Base-by-base conservation (phyloP, 2,329 filamentous ascomycete species). In the Aotearoamyces nothofagi region DNA sequence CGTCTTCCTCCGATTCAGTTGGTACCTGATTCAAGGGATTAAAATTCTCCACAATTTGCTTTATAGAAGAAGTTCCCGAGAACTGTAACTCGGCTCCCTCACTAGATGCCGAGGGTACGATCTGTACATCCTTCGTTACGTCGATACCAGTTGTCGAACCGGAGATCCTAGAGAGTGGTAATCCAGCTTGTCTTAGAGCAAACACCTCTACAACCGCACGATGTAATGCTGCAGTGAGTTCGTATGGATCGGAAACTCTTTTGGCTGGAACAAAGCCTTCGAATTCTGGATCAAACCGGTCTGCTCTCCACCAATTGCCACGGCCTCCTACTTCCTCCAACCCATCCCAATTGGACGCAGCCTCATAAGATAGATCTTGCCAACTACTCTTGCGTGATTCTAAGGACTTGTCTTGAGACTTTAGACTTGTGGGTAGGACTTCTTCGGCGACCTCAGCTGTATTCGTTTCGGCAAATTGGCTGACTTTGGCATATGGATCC, bases 151-250 rank as follows among this genome's bases (percentile, higher is more conserved):
- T 29, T 15, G 24, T 29, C 4, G 35, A 26, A 5, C 33, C 35
- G 5, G 38, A 40, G 5, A 48, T 30, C 5, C 33, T 27, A 9
- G 29, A 28, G 11, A 45, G 26, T 15, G 43, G 36, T 37, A 50
- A 55, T 25, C 54, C 58, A 30, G 56, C 51, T 38, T 55, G 45
- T 34, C 53, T 52, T 45, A 69, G 47, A 3, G 64, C 49, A 34
- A 61, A 59, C 4, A 69, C 49, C 42, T 77, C 69, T 4, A 73
- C 60, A 8, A 66, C 52, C 4, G 69, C 61, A 35, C 66, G 60
- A 36, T 67, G 64, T 22, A 74, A 56, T 17, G 61, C 55, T 24
- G 44, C 49, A 22, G 52, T 41, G 31, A 60, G 37, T 15, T 54
- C 45, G 5, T 50, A 43, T 7, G 40, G 39, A 30, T 56, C 45